Base-by-base conservation (phyloP, 495 filamentous ascomycete genomes). In the Thermothielavioides terrestris region DNA sequence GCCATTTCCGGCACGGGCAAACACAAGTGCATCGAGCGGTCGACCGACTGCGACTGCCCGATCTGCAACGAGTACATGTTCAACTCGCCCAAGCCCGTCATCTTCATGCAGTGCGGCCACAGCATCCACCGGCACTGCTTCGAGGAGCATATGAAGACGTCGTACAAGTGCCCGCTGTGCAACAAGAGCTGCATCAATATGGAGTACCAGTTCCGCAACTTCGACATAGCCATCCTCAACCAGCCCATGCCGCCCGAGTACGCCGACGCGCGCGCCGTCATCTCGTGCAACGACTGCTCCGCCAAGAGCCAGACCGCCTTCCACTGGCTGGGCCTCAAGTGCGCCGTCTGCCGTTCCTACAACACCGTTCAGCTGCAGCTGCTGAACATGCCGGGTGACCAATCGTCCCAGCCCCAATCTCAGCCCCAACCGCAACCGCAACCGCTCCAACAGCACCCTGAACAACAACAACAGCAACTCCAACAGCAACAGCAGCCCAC, bases 41-140 rank as follows among this genome's bases (percentile, higher is more conserved):
- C 89, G 11, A 95, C 85, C 5, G 89, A 99, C 62, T 94, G 89
- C 64, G 85, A 96, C 61, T 99, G 92, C 63, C 92, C 92, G n/a
- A 96, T 99, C 52, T 99, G 92, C 62, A 87, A 88, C 21, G 89
- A 95, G 42, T 95, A 95, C 62, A 87, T 99, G 80, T 97, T 97
- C 64, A 89, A 83, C n/a, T 97, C 92, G 17, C 82, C 86, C 1
- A 77, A 82, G 49, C 79, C 82, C 1, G 89, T 99, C 8, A 88
- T 95, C 30, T 94, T 94, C 61, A 89, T 99, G 84, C 79, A 81
- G 36, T 99, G 92, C 66, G 94, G 94, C 8, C 92, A 99, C 65
- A 92, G 89, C 64, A 92, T 99, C 55, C 92, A 99, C 63, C 77
- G 82, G 50, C 77, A 77, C 52, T 99, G 92, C 68, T 87, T 92